Percentiles rank a stretch among this genome's conserved stretches.
Conservation (phyloP, 2,329 filamentous ascomycete species). For the Pleurostoma richardsiae region DNA sequence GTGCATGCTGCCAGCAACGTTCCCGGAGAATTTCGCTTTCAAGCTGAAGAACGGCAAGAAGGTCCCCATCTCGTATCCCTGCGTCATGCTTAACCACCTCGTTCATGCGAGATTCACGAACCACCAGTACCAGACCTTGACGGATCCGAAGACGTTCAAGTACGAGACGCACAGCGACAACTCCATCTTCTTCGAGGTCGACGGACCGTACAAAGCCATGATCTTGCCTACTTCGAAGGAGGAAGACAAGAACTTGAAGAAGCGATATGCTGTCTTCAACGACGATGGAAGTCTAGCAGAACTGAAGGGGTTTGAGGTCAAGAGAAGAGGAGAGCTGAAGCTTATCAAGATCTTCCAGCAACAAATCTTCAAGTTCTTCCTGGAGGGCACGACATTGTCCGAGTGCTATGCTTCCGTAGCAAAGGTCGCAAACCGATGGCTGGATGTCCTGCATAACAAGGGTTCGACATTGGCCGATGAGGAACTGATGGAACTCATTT, state of each 20-base stretch:
- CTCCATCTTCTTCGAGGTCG: constrained; percentile 98
- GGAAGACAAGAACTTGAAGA: constrained; percentile 99
- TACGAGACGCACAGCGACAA: constrained; percentile 99
- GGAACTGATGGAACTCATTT: constrained; percentile 98
- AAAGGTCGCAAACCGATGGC: constrained; percentile 91
- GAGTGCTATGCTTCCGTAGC: constrained; percentile 92
- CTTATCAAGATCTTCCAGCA: constrained; percentile 99
- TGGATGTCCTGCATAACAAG: constrained; percentile 88
- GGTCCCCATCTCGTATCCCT: constrained; percentile 92
- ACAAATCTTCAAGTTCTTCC: constrained; percentile 98
- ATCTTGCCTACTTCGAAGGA: constrained; percentile 95
- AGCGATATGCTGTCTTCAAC: constrained; percentile 98
- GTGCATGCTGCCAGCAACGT: constrained; percentile 96
- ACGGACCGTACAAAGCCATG: constrained; percentile 97
- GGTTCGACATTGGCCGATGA: constrained; percentile 90
- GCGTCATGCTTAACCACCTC: constrained; percentile 97
- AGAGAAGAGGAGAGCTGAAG: constrained; percentile 94
- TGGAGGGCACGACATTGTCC: constrained; percentile 80
- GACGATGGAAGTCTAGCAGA: constrained; percentile 94
- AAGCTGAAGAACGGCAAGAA: constrained; percentile 96
- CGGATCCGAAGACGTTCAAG: constrained; percentile 72
- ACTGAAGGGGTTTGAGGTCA: constrained; percentile 95
- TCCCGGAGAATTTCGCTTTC: constrained; percentile 94
- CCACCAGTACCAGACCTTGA: constrained; percentile 89
- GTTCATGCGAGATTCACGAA: constrained; percentile 96